Conservation (phyloP, 1,284 basidiomycete genomes). For the Cryptococcus hybrid region DNA sequence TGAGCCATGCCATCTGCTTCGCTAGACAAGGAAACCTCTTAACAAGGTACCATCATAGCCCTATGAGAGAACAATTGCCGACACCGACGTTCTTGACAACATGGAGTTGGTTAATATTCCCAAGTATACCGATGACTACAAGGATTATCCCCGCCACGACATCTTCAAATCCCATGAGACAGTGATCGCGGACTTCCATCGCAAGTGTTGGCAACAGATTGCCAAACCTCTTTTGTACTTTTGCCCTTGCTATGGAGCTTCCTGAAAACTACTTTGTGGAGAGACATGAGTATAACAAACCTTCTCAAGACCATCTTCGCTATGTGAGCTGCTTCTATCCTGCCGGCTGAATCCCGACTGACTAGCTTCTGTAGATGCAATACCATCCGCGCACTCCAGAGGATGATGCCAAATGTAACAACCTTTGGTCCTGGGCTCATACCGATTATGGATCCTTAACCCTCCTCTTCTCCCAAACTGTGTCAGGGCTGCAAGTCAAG, state of each 20-base stretch:
- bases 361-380: conserved; percentile 19
- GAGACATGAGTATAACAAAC: conserved; percentile 30
- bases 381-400: conserved; percentile 33
- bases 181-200: conserved; percentile 14
- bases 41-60: neutral
- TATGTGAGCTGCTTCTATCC: conserved; percentile 17
- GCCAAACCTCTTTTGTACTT: conserved; percentile 24
- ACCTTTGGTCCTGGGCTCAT: conserved; percentile 33
- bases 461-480: conserved; percentile 33
- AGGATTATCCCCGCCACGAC: conserved; percentile 23
- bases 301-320: conserved; percentile 33
- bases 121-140: conserved; percentile 28
- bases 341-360: neutral
- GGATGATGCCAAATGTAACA: conserved; percentile 28
- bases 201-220: conserved; percentile 22
- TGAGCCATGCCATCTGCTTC: conserved; percentile 1
- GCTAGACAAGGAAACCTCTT: neutral
- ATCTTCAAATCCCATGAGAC: conserved; percentile 22
- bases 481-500: conserved; percentile 36
- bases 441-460: conserved; percentile 36
- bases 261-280: conserved; percentile 40
- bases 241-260: conserved; percentile 38
- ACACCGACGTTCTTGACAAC: conserved; percentile 34
- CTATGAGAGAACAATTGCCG: conserved; percentile 25
- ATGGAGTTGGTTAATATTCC: conserved; percentile 33